Percentiles rank a stretch among this genome's conserved stretches.
phyloP scores from a whole-genome alignment of 768 basidiomycete genomes.

The Paxillus involutus region DNA sequence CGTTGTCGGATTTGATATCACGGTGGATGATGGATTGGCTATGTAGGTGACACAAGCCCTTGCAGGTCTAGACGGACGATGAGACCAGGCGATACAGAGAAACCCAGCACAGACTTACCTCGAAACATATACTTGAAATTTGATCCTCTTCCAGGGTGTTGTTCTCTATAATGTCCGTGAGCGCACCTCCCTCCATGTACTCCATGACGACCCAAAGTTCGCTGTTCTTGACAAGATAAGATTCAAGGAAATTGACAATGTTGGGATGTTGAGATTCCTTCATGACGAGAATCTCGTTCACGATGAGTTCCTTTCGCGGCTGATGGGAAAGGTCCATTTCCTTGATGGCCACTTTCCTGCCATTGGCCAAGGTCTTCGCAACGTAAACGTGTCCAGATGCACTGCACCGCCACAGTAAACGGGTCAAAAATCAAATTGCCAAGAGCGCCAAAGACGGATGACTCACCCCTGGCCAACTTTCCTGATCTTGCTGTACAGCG shows the following conservation, averaged over 20 bases:
- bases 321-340: slow-evolving; percentile 97
- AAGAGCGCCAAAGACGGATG: slow-evolving; percentile 1
- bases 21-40: slow-evolving; percentile 94
- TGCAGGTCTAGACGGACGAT: slow-evolving; percentile 71
- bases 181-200: slow-evolving; percentile 97
- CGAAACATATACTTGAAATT: slow-evolving; percentile 86
- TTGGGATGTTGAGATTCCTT: slow-evolving; percentile 97
- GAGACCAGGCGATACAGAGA: neutral
- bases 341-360: slow-evolving; percentile 94
- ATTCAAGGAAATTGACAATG: slow-evolving; percentile 93
- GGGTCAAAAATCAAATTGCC: neutral
- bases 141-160: slow-evolving; percentile 95
- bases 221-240: slow-evolving; percentile 83
- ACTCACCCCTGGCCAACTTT: slow-evolving; percentile 98
- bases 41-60: slow-evolving; percentile 90
- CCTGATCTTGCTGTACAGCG: slow-evolving; percentile 93
- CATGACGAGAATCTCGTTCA: slow-evolving; percentile 98
- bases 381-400: slow-evolving; percentile 98
- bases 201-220: slow-evolving; percentile 99
- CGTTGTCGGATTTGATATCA: slow-evolving; percentile 96
- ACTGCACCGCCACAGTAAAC: slow-evolving; percentile 42
- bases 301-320: slow-evolving; percentile 95
- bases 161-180: slow-evolving; percentile 98
- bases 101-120: slow-evolving; percentile 53
- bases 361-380: slow-evolving; percentile 82